phyloP scores from a whole-genome alignment of 2,329 filamentous ascomycete species.

The Calonectria fujianensis region DNA sequence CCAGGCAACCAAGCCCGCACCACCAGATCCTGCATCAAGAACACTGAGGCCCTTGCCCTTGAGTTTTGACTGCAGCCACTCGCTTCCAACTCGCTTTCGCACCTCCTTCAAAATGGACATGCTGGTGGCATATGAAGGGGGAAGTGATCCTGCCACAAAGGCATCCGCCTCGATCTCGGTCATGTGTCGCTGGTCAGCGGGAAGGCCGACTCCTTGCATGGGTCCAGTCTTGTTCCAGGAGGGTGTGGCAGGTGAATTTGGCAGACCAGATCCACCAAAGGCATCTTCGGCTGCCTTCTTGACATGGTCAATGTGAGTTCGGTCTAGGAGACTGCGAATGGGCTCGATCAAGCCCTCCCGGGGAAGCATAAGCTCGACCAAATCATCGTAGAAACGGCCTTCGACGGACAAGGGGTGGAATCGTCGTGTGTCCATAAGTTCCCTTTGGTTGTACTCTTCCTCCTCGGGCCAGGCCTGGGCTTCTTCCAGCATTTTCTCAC shows the following conservation, averaged over 20 bases:
- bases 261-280: slow-evolving; percentile 86
- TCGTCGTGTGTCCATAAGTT: slow-evolving; percentile 64
- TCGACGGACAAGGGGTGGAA: slow-evolving; percentile 84
- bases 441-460: slow-evolving; percentile 60
- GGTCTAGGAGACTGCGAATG: slow-evolving; percentile 79
- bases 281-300: slow-evolving; percentile 80
- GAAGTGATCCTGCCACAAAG: slow-evolving; percentile 81
- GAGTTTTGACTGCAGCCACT: slow-evolving; percentile 81
- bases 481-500: slow-evolving; percentile 56
- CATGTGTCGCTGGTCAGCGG: slow-evolving; percentile 80
- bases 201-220: slow-evolving; percentile 79
- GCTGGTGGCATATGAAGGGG: slow-evolving; percentile 81
- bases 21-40: slow-evolving; percentile 84
- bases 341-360: slow-evolving; percentile 81
- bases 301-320: slow-evolving; percentile 84
- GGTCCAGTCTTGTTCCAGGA: slow-evolving; percentile 71
- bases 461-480: slow-evolving; percentile 57
- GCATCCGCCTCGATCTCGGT: slow-evolving; percentile 84
- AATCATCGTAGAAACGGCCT: slow-evolving; percentile 84
- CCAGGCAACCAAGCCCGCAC: slow-evolving; percentile 84
- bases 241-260: slow-evolving; percentile 84
- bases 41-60: slow-evolving; percentile 75
- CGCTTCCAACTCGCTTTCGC: slow-evolving; percentile 81
- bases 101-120: slow-evolving; percentile 83
- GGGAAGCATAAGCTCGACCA: slow-evolving; percentile 85